Evolutionary conservation across 2,329 filamentous ascomycete species (phyloP), one percentile per base, ranked within the genome.

Genomic region (Sporothrix dimorphospora): DNA sequence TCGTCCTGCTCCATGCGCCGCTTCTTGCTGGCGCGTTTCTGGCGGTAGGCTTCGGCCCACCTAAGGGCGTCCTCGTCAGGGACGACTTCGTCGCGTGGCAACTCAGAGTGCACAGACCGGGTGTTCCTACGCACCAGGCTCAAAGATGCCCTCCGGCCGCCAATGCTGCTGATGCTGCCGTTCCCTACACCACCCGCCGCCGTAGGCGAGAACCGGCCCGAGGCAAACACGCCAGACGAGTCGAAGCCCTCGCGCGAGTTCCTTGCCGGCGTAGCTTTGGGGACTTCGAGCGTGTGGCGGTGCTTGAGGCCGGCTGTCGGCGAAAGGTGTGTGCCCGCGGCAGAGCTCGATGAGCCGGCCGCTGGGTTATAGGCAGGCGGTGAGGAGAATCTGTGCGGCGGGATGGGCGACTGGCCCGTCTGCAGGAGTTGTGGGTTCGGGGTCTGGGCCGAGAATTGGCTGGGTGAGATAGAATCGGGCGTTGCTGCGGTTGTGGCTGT

Each of bases 11-110:
- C 94, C 78, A 90, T 92, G 76, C 91, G 88, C 81, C 90, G 92
- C 79, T 92, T 88, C 84, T 94, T 96, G 81, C 92, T 97, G 8
- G 94, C 94, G 75, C 95, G 87, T 83, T 97, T 97, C 79, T 97
- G 93, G 77, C 93, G 91, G 78, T 97, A 94, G 49, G 93, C 92
- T 81, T 99, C 96, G 40, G 96, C 92, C 93, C 94, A 98, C 71
- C 94, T 89, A 72, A 92, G 87, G 49, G 95, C 94, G 79, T 98
- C 95, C 77, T 98, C 95, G 79, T 98, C 95, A 21, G 91, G 92
- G 2, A 90, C 86, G 24, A 94, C 84, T 77, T 98, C 95, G 76
- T 98, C 95, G 47, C 93, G 86, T 66, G 92, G 91, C 77, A 90
- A 84, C 77, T 98, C 94, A 1, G 94, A 96, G 77, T 94, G 90